Percentiles rank a stretch among this genome's conserved stretches.
Evolutionary conservation across 495 filamentous ascomycete genomes (phyloP).

Genomic region (Neurospora pannonica): DNA sequence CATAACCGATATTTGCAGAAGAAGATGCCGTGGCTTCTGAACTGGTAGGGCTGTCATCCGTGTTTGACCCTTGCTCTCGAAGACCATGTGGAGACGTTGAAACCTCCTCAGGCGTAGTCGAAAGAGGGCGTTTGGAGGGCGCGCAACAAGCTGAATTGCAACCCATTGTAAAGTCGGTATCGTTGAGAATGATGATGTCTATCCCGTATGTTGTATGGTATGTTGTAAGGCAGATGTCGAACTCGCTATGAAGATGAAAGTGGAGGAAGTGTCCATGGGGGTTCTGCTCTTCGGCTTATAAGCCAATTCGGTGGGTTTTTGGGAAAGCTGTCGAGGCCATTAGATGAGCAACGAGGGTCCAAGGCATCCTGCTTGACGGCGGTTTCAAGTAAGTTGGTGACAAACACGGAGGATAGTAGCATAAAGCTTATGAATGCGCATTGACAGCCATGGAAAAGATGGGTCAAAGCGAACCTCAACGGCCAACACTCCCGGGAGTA

Average conservation of each 20-base stretch:
- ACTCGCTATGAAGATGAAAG: neutral
- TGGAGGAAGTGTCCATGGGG: neutral
- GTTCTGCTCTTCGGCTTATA: neutral
- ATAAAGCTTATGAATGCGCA: neutral
- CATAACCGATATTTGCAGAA: neutral
- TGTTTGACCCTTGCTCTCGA: neutral
- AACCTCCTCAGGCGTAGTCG: neutral
- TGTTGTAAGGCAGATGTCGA: neutral
- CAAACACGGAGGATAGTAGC: neutral
- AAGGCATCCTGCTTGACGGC: neutral
- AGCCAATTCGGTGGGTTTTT: neutral
- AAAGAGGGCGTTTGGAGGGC: neutral
- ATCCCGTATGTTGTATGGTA: neutral
- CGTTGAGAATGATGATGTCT: neutral
- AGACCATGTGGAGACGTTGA: neutral
- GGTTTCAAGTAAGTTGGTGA: neutral
- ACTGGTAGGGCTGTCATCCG: neutral
- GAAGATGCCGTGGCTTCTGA: neutral
- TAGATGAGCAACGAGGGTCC: neutral
- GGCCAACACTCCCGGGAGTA: neutral
- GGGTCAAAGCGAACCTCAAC: neutral
- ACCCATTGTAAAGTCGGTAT: constrained; percentile 4
- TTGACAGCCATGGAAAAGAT: neutral
- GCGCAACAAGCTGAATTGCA: constrained; percentile 14
- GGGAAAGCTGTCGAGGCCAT: neutral